phyloP scores from a whole-genome alignment of 495 filamentous ascomycete species.

The Corynascus novoguineensis region DNA sequence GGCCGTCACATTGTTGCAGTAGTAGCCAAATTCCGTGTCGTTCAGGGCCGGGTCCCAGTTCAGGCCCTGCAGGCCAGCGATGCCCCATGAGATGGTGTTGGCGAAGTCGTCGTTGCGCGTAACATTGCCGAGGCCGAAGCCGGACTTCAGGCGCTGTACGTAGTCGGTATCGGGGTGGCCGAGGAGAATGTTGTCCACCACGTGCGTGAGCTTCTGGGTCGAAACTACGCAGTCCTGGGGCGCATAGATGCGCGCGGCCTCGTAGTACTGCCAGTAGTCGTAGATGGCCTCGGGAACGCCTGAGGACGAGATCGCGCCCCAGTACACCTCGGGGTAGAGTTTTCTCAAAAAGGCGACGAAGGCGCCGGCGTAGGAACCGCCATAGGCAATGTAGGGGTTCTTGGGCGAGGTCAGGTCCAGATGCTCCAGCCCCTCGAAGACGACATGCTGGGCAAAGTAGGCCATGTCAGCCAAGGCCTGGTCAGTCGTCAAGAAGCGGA shows the following conservation, averaged over 20 bases:
- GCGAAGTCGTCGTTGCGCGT: constrained; percentile 60
- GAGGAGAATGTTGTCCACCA: constrained; percentile 63
- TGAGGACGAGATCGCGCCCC: constrained; percentile 63
- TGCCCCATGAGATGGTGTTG: constrained; percentile 43
- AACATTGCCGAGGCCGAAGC: constrained; percentile 55
- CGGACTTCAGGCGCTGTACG: constrained; percentile 48
- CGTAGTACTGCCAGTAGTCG: constrained; percentile 68
- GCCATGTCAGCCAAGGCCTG: constrained; percentile 67
- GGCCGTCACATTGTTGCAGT: constrained; percentile 55
- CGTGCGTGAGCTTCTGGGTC: constrained; percentile 52
- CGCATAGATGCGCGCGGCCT: constrained; percentile 53
- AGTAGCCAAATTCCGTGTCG: constrained; percentile 48
- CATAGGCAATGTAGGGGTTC: constrained; percentile 64
- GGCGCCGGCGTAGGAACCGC: constrained; percentile 69
- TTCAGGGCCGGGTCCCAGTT: constrained; percentile 67
- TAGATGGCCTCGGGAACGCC: constrained; percentile 65
- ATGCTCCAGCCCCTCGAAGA: constrained; percentile 60
- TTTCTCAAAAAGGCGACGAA: constrained; percentile 66
- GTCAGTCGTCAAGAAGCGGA: constrained; percentile 71
- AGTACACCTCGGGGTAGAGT: constrained; percentile 63
- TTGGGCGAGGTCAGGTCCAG: constrained; percentile 51
- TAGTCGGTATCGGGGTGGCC: constrained; percentile 41
- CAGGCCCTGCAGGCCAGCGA: constrained; percentile 53
- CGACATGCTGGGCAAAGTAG: constrained; percentile 63
- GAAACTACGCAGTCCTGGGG: constrained; percentile 48